Percentiles rank a stretch among this genome's conserved stretches.
These are phyloP conservation scores for Phytophthora idaei DNA, from an alignment of 352 stramenopile genomes.

Conservation along the genomic window DNA sequence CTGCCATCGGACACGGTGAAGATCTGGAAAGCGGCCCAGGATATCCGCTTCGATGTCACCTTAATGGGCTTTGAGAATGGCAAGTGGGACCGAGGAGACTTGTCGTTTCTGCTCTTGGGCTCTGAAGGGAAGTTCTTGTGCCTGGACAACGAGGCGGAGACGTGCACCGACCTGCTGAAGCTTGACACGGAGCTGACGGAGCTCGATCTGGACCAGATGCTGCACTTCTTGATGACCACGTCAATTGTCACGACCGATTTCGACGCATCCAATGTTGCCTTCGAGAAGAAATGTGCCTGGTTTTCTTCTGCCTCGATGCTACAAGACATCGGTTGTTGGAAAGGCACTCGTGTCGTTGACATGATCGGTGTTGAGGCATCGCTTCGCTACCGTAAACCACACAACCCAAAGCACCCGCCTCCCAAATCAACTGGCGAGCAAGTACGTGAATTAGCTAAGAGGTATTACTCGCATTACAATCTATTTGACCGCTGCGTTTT, in stretches of 20 bases:
- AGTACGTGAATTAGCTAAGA: constrained; percentile 14
- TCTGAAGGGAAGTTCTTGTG: constrained; percentile 49
- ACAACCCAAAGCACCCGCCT: constrained; percentile 47
- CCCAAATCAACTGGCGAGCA: constrained; percentile 20
- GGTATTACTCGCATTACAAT: background rate
- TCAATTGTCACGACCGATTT: constrained; percentile 62
- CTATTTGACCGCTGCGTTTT: background rate
- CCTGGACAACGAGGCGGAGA: constrained; percentile 56
- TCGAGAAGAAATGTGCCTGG: constrained; percentile 57
- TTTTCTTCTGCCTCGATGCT: constrained; percentile 42
- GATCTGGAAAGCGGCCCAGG: constrained; percentile 70
- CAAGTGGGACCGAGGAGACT: constrained; percentile 62
- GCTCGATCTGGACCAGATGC: constrained; percentile 53
- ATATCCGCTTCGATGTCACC: constrained; percentile 72
- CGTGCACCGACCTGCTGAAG: constrained; percentile 53
- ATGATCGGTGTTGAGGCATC: constrained; percentile 56
- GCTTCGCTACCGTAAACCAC: constrained; percentile 48
- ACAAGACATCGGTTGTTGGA: constrained; percentile 63
- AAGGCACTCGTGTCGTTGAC: constrained; percentile 50
- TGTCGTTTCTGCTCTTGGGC: constrained; percentile 70
- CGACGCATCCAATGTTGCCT: constrained; percentile 41
- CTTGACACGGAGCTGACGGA: constrained; percentile 33
- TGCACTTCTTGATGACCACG: constrained; percentile 68
- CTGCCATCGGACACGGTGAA: constrained; percentile 75
- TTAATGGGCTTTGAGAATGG: constrained; percentile 72